phyloP scores from a whole-genome alignment of 345 rosid genomes.

The Murraya koenigii region DNA sequence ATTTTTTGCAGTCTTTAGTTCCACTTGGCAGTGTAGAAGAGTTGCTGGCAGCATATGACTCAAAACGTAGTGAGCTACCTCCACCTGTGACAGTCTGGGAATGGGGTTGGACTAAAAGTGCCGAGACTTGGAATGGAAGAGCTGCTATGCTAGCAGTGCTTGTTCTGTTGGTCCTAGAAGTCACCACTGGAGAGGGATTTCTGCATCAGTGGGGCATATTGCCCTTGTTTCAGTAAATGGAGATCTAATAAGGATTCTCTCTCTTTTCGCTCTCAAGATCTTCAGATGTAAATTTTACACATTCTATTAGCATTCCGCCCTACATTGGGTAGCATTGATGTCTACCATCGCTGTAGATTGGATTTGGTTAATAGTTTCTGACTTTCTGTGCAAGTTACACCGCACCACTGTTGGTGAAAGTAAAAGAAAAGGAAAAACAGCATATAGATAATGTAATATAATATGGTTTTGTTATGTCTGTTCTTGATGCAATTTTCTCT shows the following conservation, averaged over 20 bases:
- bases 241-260: not conserved
- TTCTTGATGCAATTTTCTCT: not conserved
- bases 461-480: not conserved
- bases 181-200: constrained; percentile 91
- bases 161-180: constrained; percentile 77
- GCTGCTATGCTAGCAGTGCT: constrained; percentile 97
- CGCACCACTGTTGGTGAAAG: constrained; percentile 3
- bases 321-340: not conserved
- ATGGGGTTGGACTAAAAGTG: constrained; percentile 99
- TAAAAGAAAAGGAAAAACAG: not conserved
- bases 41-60: constrained; percentile 82
- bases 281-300: constrained; percentile 17
- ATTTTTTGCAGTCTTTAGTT: constrained; percentile 73
- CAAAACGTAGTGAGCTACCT: constrained; percentile 86
- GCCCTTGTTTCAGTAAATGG: constrained; percentile 49
- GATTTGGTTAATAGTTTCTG: constrained; percentile 12
- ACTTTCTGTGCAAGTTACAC: constrained; percentile 5
- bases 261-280: not conserved
- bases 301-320: constrained; percentile 1
- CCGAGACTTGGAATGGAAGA: constrained; percentile 98
- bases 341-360: constrained; percentile 2
- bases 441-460: constrained; percentile 1
- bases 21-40: constrained; percentile 95
- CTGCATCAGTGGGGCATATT: constrained; percentile 91
- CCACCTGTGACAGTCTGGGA: constrained; percentile 95